phyloP scores from a whole-genome alignment of 176 grass and related monocot species.

The Cocos nucifera region DNA sequence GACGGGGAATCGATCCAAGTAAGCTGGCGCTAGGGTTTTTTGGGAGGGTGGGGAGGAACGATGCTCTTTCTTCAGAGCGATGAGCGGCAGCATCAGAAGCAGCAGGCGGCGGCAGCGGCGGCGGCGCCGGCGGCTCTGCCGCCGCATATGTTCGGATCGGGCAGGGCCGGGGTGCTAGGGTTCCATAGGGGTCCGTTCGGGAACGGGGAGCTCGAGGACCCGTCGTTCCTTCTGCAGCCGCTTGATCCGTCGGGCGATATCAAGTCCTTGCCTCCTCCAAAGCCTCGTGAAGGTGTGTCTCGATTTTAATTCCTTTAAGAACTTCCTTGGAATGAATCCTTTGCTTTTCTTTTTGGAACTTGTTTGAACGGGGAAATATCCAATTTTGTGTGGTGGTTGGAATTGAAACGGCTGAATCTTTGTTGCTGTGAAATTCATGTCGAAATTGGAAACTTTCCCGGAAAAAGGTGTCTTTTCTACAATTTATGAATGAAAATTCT shows the following conservation, averaged over 20 bases:
- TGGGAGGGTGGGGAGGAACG: neutral
- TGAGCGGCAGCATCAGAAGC: neutral
- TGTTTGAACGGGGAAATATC: no score
- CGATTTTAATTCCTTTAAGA: no score
- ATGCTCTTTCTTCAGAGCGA: constrained; percentile 14
- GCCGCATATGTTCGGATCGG: constrained; percentile 6
- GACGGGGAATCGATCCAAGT: no score
- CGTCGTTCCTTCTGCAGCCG: neutral
- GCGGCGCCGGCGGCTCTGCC: neutral
- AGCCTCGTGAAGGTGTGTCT: constrained; percentile 4
- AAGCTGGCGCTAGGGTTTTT: no score
- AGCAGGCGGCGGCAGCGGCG: neutral
- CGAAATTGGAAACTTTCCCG: no score
- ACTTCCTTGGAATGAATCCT: no score
- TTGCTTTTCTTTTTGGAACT: no score
- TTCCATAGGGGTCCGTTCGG: neutral
- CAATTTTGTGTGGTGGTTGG: no score
- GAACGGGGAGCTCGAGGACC: neutral
- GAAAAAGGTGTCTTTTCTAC: no score
- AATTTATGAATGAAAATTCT: no score
- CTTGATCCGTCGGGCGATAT: neutral
- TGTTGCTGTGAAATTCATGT: no score
- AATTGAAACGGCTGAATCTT: no score
- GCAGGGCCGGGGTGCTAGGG: neutral
- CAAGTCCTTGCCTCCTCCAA: neutral